Conservation (phyloP, 441 rosid genomes). For the Populus hybrid region DNA sequence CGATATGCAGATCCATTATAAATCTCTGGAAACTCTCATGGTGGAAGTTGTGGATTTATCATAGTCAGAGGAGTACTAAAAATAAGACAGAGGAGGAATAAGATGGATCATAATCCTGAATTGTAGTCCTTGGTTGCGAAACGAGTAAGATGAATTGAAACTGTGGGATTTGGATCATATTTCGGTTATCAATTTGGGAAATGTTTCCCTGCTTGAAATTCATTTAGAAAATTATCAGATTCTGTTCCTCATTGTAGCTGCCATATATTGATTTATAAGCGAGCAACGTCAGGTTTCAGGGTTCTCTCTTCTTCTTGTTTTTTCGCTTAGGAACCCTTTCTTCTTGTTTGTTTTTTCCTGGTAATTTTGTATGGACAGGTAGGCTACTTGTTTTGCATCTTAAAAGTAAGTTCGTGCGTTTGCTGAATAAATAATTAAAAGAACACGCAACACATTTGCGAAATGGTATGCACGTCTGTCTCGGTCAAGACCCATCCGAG, state of each 20-base stretch:
- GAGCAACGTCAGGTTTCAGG: background rate
- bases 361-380: background rate
- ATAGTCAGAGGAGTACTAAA: slow-evolving; percentile 1
- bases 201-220: background rate
- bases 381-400: background rate
- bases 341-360: background rate
- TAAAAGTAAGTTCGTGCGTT: background rate
- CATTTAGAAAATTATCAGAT: background rate
- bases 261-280: background rate
- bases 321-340: background rate
- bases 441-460: background rate
- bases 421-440: background rate
- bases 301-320: background rate
- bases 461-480: slow-evolving; percentile 46
- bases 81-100: background rate
- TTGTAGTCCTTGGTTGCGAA: background rate
- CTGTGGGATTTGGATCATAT: background rate
- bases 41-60: slow-evolving; percentile 24
- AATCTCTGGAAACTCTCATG: slow-evolving; percentile 37
- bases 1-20: slow-evolving; percentile 19
- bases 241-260: background rate
- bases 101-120: background rate
- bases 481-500: slow-evolving; percentile 7
- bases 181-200: background rate
- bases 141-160: background rate